A percentile compares a stretch with the other conserved stretches of the same genome.
Conservation (phyloP, 2,329 filamentous ascomycete genomes). For the Fusarium sp. region DNA sequence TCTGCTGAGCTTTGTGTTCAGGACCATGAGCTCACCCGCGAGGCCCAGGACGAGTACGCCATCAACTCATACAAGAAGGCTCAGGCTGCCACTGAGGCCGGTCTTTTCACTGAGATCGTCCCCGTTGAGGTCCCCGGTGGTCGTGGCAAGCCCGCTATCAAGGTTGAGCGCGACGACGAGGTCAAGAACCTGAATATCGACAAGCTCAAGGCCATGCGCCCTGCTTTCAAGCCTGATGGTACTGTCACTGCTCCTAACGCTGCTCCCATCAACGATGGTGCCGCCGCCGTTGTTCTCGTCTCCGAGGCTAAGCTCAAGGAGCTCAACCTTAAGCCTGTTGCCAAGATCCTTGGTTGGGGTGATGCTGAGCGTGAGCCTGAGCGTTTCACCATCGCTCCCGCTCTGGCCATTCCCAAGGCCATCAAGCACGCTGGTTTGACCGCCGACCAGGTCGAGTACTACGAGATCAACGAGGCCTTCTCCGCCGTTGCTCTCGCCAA, state of each 20-base stretch:
- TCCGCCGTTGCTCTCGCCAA: conserved; percentile 96
- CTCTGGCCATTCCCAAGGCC: conserved; percentile 96
- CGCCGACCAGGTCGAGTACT: conserved; percentile 83
- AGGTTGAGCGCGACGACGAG: conserved; percentile 89
- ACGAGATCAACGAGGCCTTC: conserved; percentile 99
- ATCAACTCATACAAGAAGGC: conserved; percentile 96
- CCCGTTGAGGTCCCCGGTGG: conserved; percentile 88
- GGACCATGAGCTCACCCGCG: conserved; percentile 83
- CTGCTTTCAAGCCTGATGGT: conserved; percentile 83
- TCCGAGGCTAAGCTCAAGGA: conserved; percentile 95
- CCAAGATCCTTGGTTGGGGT: conserved; percentile 97
- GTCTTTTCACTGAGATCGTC: conserved; percentile 88
- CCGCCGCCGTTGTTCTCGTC: conserved; percentile 89
- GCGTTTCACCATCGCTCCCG: conserved; percentile 95
- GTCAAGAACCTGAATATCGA: conserved; percentile 91
- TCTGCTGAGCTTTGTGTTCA: conserved; percentile 90
- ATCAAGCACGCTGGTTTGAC: conserved; percentile 91
- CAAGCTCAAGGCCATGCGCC: conserved; percentile 86
- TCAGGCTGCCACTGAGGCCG: conserved; percentile 82
- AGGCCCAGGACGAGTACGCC: conserved; percentile 94
- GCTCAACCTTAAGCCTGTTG: conserved; percentile 88
- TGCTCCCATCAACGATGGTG: conserved; percentile 94
- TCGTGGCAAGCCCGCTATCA: conserved; percentile 86
- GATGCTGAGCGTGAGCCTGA: conserved; percentile 91
- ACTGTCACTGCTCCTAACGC: conserved; percentile 97